phyloP scores from a whole-genome alignment of 495 filamentous ascomycete species.

The Neurospora pannonica region DNA sequence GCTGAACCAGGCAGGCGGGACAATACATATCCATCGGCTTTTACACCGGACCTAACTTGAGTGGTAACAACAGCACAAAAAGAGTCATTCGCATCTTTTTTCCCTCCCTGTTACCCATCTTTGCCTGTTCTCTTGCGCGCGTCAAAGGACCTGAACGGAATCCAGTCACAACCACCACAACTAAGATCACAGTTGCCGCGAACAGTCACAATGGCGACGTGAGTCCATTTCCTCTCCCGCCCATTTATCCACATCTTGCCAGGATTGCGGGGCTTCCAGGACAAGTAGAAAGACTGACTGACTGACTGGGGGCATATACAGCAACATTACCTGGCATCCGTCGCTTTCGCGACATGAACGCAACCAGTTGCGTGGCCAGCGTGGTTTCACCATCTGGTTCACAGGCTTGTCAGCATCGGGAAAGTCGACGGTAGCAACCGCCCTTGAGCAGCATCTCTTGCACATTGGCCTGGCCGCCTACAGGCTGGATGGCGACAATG shows the following conservation, averaged over 20 bases:
- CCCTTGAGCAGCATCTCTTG: constrained; percentile 90
- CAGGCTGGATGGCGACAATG: constrained; percentile 94
- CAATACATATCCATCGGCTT: background rate
- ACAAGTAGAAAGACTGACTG: background rate
- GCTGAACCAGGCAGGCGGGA: background rate
- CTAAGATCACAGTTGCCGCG: background rate
- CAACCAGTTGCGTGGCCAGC: constrained; percentile 66
- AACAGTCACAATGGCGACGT: constrained; percentile 9
- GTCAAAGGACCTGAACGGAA: background rate
- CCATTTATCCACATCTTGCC: background rate
- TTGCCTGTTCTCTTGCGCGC: background rate
- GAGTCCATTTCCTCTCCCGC: background rate
- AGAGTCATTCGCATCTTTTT: background rate
- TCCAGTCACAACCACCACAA: background rate
- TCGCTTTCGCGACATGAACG: constrained; percentile 81
- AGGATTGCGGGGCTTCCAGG: background rate
- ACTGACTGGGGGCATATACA: constrained; percentile 22
- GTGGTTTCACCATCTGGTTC: constrained; percentile 93
- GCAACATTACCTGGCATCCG: constrained; percentile 98
- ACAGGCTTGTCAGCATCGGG: constrained; percentile 91
- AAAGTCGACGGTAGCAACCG: constrained; percentile 92
- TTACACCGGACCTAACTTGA: background rate
- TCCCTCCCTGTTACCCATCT: background rate
- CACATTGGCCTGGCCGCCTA: constrained; percentile 76
- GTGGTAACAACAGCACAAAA: background rate